Percentiles rank a stretch among this genome's conserved stretches.
Conservation (phyloP, 768 basidiomycete species). For the Boletus vinaceobasis region DNA sequence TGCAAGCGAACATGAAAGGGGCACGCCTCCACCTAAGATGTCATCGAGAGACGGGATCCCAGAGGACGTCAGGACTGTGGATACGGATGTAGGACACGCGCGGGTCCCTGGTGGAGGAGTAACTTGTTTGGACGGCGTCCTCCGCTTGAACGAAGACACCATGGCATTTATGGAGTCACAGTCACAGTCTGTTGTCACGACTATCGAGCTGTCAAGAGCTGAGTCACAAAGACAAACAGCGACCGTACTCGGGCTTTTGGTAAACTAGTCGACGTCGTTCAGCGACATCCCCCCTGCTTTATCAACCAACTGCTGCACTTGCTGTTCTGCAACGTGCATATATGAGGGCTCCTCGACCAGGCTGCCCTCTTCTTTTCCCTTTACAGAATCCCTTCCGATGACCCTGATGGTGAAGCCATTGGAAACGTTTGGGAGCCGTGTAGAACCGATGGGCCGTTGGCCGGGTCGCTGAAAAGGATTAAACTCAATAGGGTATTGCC, state of each 20-base stretch:
- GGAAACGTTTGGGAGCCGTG: slow-evolving; percentile 29
- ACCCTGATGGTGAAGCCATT: slow-evolving; percentile 33
- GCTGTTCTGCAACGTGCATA: background rate
- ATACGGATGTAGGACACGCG: slow-evolving; percentile 51
- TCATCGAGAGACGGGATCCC: slow-evolving; percentile 95
- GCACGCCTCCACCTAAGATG: slow-evolving; percentile 87
- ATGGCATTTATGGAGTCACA: slow-evolving; percentile 33
- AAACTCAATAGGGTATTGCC: slow-evolving; percentile 29
- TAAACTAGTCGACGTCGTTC: slow-evolving; percentile 27
- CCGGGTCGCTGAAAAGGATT: slow-evolving; percentile 35
- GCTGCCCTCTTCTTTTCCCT: background rate
- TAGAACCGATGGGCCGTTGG: slow-evolving; percentile 26
- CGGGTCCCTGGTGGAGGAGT: slow-evolving; percentile 51
- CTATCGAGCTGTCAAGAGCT: background rate
- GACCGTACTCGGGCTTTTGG: background rate
- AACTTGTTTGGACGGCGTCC: slow-evolving; percentile 43
- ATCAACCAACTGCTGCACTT: slow-evolving; percentile 12
- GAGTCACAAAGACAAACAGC: background rate
- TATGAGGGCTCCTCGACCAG: background rate
- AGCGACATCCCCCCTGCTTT: slow-evolving; percentile 19
- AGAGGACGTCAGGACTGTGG: slow-evolving; percentile 67
- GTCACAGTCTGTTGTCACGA: slow-evolving; percentile 13
- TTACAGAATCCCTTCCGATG: slow-evolving; percentile 18
- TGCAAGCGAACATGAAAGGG: slow-evolving; percentile 71
- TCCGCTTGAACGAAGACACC: slow-evolving; percentile 86